A percentile compares a stretch with the other conserved stretches of the same genome.
Conservation (phyloP, 78 protist species). For the Dictyostelium intermedium region DNA sequence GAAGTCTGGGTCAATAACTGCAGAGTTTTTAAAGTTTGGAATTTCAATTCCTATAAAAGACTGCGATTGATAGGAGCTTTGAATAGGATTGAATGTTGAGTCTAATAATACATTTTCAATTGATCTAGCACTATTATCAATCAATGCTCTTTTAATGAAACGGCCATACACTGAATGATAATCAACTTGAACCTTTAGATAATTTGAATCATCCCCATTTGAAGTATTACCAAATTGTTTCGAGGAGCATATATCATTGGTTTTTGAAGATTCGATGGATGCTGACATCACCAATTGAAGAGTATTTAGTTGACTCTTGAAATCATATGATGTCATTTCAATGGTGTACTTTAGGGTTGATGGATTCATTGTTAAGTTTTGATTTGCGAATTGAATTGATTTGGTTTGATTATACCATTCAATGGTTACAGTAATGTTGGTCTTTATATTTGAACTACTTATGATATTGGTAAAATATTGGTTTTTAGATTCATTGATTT, state of each 20-base stretch:
- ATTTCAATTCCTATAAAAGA: background rate
- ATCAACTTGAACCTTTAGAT: background rate
- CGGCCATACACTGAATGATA: background rate
- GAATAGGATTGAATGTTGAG: background rate
- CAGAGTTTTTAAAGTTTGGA: background rate
- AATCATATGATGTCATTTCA: background rate
- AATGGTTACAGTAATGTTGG: background rate
- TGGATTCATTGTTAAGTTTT: background rate
- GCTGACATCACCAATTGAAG: conserved; percentile 12
- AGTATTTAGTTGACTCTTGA: background rate
- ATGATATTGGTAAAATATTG: background rate
- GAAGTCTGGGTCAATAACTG: background rate
- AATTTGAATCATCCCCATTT: background rate
- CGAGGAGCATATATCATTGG: background rate
- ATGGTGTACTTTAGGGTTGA: background rate
- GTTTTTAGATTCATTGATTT: background rate
- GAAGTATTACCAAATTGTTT: background rate
- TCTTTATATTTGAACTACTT: background rate
- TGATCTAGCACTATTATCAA: background rate
- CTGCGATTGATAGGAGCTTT: background rate
- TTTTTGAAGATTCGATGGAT: background rate
- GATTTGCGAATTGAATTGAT: background rate
- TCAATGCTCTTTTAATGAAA: background rate
- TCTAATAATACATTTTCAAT: background rate
- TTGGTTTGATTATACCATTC: background rate